Base-by-base conservation (phyloP, 441 rosid species). In the Aquilaria agallochum region DNA sequence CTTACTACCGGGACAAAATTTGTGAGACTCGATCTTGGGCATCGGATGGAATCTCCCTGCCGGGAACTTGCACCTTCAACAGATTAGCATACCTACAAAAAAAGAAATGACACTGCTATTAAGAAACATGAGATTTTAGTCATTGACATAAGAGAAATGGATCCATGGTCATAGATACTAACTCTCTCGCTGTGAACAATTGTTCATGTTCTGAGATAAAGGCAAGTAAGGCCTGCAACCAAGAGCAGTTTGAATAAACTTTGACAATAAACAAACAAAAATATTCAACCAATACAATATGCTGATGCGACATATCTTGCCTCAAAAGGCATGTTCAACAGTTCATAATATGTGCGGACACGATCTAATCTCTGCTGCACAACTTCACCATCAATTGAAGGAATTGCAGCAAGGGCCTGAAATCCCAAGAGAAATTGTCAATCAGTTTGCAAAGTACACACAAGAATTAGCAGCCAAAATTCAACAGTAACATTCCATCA, bases 261-360 rank as follows among this genome's bases (percentile, higher is more conserved):
- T 51, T 64, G 55, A 66, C 12, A 46, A 40, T 40, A 40, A 2
- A 40, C 10, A 10, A 40, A 36, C 40, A 65, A 34, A 49, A 65
- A 58, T 33, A 27, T 48, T 44, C 48, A 30, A 56, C 10, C 10
- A 36, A 2, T 5, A 32, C 45, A 52, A 55, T 48, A 59, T 66
- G 31, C 2, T 27, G 0, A 13, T 31, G 53, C 60, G 36, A 32
- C 52, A 45, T 27, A 63, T 60, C 90, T 82, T 80, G 80, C 99
- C 92, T 95, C 98, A 70, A 74, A 90, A 68, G 97, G 96, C 98
- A 95, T 90, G 80, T 95, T 95, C 59, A 95, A 63, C 48, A 95
- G 84, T 70, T 95, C 99, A 30, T 78, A 95, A 72, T 90, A 95
- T 42, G 88, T 84, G n/a, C 98, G 89, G 62, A 92, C 98, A 67